Conservation (phyloP, 257 asterid species). For the Solanum ahanhuiri region DNA sequence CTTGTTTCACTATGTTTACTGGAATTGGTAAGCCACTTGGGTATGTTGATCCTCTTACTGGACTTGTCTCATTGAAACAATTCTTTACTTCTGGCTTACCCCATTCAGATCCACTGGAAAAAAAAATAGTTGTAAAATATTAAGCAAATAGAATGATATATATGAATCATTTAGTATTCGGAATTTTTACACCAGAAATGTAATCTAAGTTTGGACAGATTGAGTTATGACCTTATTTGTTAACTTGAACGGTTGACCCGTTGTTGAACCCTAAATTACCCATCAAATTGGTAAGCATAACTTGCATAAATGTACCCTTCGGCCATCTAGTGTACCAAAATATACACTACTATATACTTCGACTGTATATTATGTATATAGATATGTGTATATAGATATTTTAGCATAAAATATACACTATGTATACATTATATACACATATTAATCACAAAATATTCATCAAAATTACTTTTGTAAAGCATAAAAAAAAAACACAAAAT, state of each 20-base stretch:
- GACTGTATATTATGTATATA: not conserved
- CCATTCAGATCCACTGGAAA: constrained; percentile 51
- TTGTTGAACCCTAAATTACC: not conserved
- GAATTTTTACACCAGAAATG: not conserved
- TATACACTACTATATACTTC: not conserved
- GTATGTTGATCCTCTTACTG: constrained; percentile 30
- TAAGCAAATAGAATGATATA: not conserved
- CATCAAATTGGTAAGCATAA: not conserved
- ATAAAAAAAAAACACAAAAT: not conserved
- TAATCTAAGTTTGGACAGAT: not conserved
- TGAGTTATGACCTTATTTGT: not conserved
- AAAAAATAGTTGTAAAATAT: not conserved
- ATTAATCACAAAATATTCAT: not conserved
- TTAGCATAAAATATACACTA: too few relatives aligned
- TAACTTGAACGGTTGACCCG: not conserved
- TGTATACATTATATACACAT: not conserved
- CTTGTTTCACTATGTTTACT: constrained; percentile 25
- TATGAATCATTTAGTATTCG: not conserved
- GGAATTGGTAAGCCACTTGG: constrained; percentile 38
- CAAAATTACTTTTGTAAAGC: not conserved
- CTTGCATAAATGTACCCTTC: not conserved
- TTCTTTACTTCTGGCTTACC: constrained; percentile 16
- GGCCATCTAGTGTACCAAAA: not conserved
- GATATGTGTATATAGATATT: too few relatives aligned
- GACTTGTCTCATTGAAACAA: constrained; percentile 34